Conservation (phyloP, 2,329 filamentous ascomycete genomes). For the Colletotrichum lini region DNA sequence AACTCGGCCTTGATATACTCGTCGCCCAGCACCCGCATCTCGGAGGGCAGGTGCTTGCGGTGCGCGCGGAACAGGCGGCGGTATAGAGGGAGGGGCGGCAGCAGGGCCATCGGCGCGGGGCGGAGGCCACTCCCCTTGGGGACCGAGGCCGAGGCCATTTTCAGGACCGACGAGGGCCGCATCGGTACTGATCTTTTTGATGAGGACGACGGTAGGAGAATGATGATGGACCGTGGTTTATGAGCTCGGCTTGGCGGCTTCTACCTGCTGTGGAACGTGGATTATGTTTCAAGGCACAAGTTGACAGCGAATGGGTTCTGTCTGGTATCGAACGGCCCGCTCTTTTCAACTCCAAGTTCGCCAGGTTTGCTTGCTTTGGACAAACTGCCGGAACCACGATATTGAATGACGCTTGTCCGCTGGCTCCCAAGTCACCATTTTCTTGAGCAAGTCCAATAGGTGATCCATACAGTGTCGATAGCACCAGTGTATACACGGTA, state of each 20-base stretch:
- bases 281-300: not conserved
- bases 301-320: not conserved
- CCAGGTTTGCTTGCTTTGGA: not conserved
- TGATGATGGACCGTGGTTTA: too few relatives aligned
- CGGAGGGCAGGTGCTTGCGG: slow-evolving; percentile 79
- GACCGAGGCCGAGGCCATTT: slow-evolving; percentile 56
- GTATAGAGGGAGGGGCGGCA: slow-evolving; percentile 92
- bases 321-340: not conserved
- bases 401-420: slow-evolving; percentile 7
- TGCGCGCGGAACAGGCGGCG: slow-evolving; percentile 89
- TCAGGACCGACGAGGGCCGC: slow-evolving; percentile 8
- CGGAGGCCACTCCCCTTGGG: slow-evolving; percentile 50
- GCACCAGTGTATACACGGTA: fast-evolving
- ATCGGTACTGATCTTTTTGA: not conserved
- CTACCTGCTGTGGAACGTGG: not conserved
- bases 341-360: not conserved
- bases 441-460: not conserved
- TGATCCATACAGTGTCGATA: slow-evolving; percentile 3
- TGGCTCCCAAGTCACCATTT: slow-evolving; percentile 5
- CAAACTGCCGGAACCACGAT: not conserved
- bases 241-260: not conserved
- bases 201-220: not conserved
- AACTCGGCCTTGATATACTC: slow-evolving; percentile 96
- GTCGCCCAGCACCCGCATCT: slow-evolving; percentile 88
- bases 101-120: slow-evolving; percentile 72